Percentiles rank a stretch among this genome's conserved stretches.
These are phyloP conservation scores for Trichoderma aggressivum DNA, from an alignment of 2,329 filamentous ascomycete species.

Conservation along the genomic window DNA sequence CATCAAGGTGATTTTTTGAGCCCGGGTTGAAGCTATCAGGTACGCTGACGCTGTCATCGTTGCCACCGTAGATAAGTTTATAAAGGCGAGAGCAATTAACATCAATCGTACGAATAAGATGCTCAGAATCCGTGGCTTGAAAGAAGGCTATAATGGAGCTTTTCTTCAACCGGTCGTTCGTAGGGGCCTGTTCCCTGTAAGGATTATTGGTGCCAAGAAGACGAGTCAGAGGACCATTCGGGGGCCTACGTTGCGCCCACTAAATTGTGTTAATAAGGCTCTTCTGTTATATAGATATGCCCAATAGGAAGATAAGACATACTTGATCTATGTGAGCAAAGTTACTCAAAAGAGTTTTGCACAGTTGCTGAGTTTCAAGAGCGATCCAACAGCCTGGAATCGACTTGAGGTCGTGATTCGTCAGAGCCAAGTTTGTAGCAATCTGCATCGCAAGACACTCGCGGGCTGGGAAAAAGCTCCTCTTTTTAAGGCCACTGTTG, in stretches of 20 bases:
- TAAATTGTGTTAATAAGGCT: background rate
- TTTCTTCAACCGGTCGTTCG: background rate
- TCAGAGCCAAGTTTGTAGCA: background rate
- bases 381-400: background rate
- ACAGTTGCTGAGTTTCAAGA: background rate
- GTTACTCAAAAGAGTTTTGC: background rate
- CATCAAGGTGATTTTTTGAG: background rate
- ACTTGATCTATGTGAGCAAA: background rate
- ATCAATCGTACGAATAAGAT: rapidly evolving
- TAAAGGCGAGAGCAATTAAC: background rate
- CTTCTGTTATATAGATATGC: background rate
- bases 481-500: background rate
- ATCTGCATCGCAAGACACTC: background rate
- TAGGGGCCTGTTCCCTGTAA: background rate
- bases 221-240: background rate
- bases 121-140: background rate
- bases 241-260: background rate
- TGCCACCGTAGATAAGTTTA: background rate
- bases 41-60: background rate
- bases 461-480: background rate
- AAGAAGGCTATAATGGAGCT: background rate
- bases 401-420: background rate
- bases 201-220: rapidly evolving
- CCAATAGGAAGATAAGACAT: background rate
- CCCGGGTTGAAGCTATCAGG: background rate